Conservation (phyloP, 805 yeast genomes). For the Monosporozyma aerobia region DNA sequence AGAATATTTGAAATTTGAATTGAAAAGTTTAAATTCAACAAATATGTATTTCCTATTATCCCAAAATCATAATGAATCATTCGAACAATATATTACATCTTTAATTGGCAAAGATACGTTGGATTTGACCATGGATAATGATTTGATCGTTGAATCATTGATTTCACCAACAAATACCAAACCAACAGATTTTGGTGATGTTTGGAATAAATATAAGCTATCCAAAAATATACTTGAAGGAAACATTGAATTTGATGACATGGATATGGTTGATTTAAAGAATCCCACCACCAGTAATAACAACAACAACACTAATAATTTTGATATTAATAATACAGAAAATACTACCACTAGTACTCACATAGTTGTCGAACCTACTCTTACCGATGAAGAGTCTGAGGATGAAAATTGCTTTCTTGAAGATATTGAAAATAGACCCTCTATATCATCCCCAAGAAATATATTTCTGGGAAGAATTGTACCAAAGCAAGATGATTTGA, state of each 20-base stretch:
- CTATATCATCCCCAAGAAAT: conserved; percentile 39
- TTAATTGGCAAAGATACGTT: conserved; percentile 14
- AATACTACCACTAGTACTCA: neutral
- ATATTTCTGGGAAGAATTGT: conserved; percentile 65
- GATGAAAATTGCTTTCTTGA: conserved; percentile 10
- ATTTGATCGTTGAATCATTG: conserved; percentile 1
- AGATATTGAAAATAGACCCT: conserved; percentile 15
- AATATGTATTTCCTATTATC: conserved; percentile 12
- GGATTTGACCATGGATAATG: conserved; percentile 8
- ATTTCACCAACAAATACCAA: conserved; percentile 9
- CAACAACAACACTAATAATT: neutral
- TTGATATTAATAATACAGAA: conserved; percentile 1
- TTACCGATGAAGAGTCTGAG: neutral
- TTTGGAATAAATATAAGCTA: conserved; percentile 13
- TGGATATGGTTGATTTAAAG: neutral
- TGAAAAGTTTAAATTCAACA: conserved; percentile 12
- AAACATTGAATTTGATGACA: conserved; percentile 1
- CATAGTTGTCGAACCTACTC: neutral
- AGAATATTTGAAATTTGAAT: conserved; percentile 11
- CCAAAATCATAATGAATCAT: conserved; percentile 13
- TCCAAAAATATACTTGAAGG: neutral
- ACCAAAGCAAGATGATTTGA: conserved; percentile 87
- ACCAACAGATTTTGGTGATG: conserved; percentile 19
- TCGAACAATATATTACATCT: conserved; percentile 10
- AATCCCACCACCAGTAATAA: neutral